Evolutionary conservation across 2,329 filamentous ascomycete species (phyloP).

Genomic region (Aspergillus luchuensis): DNA sequence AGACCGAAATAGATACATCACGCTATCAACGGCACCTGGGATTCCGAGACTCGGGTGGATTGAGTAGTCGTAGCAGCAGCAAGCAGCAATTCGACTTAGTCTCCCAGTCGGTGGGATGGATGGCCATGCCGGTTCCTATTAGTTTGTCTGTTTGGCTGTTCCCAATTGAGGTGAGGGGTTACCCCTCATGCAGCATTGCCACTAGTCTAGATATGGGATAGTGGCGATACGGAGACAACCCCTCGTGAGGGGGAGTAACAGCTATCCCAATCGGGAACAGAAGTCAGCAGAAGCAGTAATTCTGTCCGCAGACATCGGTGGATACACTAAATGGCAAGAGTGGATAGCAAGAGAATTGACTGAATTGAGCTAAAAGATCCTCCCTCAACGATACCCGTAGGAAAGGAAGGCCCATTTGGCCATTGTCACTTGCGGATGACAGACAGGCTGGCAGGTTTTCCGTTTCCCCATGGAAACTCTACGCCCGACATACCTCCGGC

Average conservation of each 20-base stretch:
- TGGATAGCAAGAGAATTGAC: neutral
- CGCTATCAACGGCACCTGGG: neutral
- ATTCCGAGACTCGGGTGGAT: neutral
- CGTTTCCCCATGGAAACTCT: neutral
- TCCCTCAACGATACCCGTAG: too few species aligned
- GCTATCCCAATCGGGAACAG: constrained; percentile 5
- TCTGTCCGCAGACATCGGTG: neutral
- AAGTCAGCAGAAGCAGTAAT: neutral
- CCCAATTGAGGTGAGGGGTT: neutral
- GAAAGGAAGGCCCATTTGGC: neutral
- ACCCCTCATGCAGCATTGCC: neutral
- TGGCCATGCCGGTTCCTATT: neutral
- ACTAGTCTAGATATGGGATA: neutral
- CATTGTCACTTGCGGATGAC: neutral
- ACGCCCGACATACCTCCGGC: neutral
- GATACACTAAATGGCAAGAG: too few species aligned
- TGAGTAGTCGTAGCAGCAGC: neutral
- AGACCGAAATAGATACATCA: neutral
- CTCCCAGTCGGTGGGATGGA: too few species aligned
- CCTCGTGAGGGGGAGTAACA: constrained; percentile 21
- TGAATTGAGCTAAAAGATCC: constrained; percentile 1
- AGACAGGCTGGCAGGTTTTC: neutral
- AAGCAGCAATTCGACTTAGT: neutral
- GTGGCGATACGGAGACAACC: neutral
- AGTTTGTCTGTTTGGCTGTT: neutral